Base-by-base conservation (phyloP, 176 grass and related monocot species). In the Phragmites australis region DNA sequence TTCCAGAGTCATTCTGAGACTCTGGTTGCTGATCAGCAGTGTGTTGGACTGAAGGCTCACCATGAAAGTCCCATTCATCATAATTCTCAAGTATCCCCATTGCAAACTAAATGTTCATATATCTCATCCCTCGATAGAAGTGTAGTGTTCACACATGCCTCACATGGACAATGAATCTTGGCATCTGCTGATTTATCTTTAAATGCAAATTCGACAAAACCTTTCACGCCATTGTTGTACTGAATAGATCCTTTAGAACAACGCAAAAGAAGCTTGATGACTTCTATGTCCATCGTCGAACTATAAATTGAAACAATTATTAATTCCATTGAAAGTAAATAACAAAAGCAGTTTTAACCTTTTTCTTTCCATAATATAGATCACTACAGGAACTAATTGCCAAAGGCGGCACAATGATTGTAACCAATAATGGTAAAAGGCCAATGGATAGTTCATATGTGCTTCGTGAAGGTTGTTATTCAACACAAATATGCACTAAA, bases 61-160 rank as follows among this genome's bases (percentile, higher is more conserved):
- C 67, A 18, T 63, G 59, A 63, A 63, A 63, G 7, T 34, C 59
- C 59, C 59, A 63, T 63, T 63, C 14, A 34, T 63, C 39, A 67
- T 67, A 67, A 67, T 43, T 67, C 10, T 67, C 21, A 23, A 43
- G 64, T 26, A 68, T 68, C n/a, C 5, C 65, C 64, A 43, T 67
- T 42, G 39, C 65, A 68, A 1, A 68, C 13, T 13, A 68, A 68
- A 25, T 68, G 40, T 15, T 13, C 64, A 42, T 13, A 43, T 23
- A 67, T 67, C 39, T 67, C 64, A 68, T 44, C 65, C 21, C 40
- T 25, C 0, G 39, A 15, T 6, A 23, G 65, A 11, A 66, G 19
- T 21, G 32, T 65, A 46, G 41, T 46, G n/a, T 68, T 2, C 42
- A 47, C 43, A 2, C 67, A 70, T 70, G 21, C 6, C 21, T 55